These are phyloP conservation scores for Fusarium subglutinans DNA, from an alignment of 2,329 filamentous ascomycete species.

Conservation along the genomic window DNA sequence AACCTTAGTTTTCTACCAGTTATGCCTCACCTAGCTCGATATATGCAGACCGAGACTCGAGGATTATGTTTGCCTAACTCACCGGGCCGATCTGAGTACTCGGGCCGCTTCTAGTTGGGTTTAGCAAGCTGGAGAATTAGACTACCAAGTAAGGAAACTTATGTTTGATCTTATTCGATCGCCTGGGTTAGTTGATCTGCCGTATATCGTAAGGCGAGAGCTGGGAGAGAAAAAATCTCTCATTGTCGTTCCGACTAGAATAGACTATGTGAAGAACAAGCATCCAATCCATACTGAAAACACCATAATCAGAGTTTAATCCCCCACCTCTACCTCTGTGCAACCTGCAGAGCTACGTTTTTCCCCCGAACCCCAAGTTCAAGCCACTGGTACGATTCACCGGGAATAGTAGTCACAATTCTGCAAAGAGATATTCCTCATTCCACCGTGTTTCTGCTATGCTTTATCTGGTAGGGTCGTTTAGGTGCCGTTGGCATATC, in stretches of 20 bases:
- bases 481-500: slow-evolving; percentile 8
- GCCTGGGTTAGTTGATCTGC: not conserved
- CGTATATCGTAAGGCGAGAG: not conserved
- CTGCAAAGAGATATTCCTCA: slow-evolving; percentile 7
- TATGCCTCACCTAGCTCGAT: slow-evolving; percentile 15
- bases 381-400: slow-evolving; percentile 30
- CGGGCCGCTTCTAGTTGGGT: slow-evolving; percentile 31
- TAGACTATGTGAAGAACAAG: not conserved
- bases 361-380: slow-evolving; percentile 10
- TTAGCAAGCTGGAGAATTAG: not conserved
- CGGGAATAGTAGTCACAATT: slow-evolving; percentile 6
- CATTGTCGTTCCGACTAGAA: slow-evolving; percentile 14
- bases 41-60: slow-evolving; percentile 13
- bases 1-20: not conserved
- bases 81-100: slow-evolving; percentile 35
- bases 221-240: slow-evolving; percentile 22
- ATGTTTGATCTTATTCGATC: slow-evolving; percentile 11
- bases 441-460: slow-evolving; percentile 1
- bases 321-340: not conserved
- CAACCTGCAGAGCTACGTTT: slow-evolving; percentile 24
- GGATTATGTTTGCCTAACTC: slow-evolving; percentile 4
- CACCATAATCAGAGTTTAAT: slow-evolving; percentile 28
- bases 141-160: not conserved
- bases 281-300: not conserved
- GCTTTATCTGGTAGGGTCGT: not conserved